phyloP scores from a whole-genome alignment of 371 early-diverging fungal genomes.

The Rhizopus sp. region DNA sequence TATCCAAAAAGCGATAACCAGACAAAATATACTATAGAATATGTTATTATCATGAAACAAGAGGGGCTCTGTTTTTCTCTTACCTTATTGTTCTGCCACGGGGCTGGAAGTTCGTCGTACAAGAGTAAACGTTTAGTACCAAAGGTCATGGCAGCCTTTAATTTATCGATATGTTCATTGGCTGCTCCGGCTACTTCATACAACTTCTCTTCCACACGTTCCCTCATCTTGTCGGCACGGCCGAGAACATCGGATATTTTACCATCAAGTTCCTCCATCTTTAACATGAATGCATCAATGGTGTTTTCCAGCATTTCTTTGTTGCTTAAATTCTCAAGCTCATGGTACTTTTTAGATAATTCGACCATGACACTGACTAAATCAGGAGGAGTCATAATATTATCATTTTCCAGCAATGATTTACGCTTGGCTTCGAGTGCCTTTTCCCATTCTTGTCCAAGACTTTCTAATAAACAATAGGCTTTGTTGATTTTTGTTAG shows the following conservation, averaged over 20 bases:
- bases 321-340: conserved; percentile 22
- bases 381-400: conserved; percentile 26
- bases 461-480: conserved; percentile 30
- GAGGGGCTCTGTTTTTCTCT: background rate
- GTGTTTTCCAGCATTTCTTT: conserved; percentile 44
- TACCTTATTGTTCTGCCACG: conserved; percentile 53
- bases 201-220: conserved; percentile 39
- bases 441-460: conserved; percentile 43
- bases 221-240: conserved; percentile 38
- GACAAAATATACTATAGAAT: conserved; percentile 50
- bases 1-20: conserved; percentile 75
- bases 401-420: conserved; percentile 17
- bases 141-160: conserved; percentile 40
- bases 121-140: conserved; percentile 41
- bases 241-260: conserved; percentile 45
- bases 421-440: conserved; percentile 17
- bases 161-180: conserved; percentile 42
- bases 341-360: conserved; percentile 29
- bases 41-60: background rate
- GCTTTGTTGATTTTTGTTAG: conserved; percentile 39
- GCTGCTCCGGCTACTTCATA: conserved; percentile 42
- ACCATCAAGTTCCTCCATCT: conserved; percentile 51
- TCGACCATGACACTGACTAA: conserved; percentile 25
- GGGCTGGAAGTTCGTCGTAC: conserved; percentile 52
- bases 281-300: conserved; percentile 46